These are phyloP conservation scores for Aspergillus uvarum DNA, from an alignment of 2,329 filamentous ascomycete genomes.

Conservation along the genomic window DNA sequence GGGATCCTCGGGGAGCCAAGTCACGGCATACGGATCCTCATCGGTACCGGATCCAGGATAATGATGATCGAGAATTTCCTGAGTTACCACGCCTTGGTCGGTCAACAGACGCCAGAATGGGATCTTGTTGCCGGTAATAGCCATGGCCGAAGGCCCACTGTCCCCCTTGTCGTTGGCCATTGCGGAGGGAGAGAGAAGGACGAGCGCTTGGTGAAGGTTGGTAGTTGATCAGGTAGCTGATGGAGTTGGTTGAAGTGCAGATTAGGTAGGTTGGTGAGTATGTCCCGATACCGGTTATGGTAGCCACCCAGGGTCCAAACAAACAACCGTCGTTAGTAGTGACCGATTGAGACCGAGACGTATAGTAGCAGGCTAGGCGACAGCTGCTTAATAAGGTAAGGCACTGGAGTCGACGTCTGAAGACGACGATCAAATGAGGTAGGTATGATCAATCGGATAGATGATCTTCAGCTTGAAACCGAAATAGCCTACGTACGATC, in stretches of 20 bases:
- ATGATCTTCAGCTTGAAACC: background rate
- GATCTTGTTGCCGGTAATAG: slow-evolving; percentile 28
- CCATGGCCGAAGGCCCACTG: slow-evolving; percentile 28
- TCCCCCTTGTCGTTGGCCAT: slow-evolving; percentile 30
- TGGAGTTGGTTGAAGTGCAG: background rate
- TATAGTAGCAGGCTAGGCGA: background rate
- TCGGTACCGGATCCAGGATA: slow-evolving; percentile 43
- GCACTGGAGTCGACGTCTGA: background rate
- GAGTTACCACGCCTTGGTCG: slow-evolving; percentile 36
- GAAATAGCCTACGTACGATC: background rate
- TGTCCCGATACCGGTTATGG: background rate
- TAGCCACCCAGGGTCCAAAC: background rate
- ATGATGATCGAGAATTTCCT: slow-evolving; percentile 33
- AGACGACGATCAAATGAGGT: background rate
- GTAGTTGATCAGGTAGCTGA: background rate
- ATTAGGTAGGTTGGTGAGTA: background rate
- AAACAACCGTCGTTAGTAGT: background rate
- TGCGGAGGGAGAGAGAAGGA: slow-evolving; percentile 10
- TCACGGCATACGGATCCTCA: slow-evolving; percentile 45
- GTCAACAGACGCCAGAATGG: slow-evolving; percentile 36
- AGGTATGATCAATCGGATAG: background rate
- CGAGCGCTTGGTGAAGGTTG: background rate
- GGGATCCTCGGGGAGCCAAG: slow-evolving; percentile 45
- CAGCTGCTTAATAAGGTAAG: background rate
- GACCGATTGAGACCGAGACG: background rate